Evolutionary conservation across 2,329 filamentous ascomycete species (phyloP), one percentile per base, ranked within the genome.

Genomic region (Clonostachys byssicola): DNA sequence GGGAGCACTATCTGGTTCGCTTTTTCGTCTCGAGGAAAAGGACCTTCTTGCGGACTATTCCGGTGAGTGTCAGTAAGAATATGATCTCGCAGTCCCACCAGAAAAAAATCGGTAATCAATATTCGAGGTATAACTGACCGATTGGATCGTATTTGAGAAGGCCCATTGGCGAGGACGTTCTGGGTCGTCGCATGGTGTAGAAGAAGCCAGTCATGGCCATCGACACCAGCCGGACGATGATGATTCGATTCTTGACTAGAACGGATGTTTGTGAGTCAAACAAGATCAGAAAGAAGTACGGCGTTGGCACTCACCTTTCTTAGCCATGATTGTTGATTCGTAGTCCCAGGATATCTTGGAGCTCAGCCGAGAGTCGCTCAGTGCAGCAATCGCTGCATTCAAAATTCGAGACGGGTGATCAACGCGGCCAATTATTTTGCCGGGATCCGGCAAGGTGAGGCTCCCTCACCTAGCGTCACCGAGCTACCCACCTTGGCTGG

Each of bases 171-270:
- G 86, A 78, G 52, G 91, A 79, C 33, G 81, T 80, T 57, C 94
- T 86, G 12, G 91, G 92, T 49, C 95, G 85, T 57, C 86, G 79
- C 68, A 95, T 84, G 46, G 90, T 95, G 70, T 92, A 92, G 78
- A 92, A 99, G 80, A 91, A 99, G 62, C 94, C 94, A 23, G 94
- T 99, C 86, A 96, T 86, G 66, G 94, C 94, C 94, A 99, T 99
- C 54, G 91, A 96, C 67, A 99, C 77, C 56, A 99, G 86, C 66
- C 94, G 92, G 67, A 96, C 92, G 64, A 89, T 82, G 65, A 99
- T 86, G 56, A 92, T 86, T 67, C 95, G 90, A 63, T 92, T 89
- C 78, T 97, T 97, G 51, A 78, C 90, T 95, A 66, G 38, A 23
- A 40, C 23, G 23, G 23, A 30, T 38, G 10, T 45, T 40, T n/a